These are phyloP conservation scores for Fusarium chaquense DNA, from an alignment of 2,329 filamentous ascomycete genomes.

Conservation along the genomic window DNA sequence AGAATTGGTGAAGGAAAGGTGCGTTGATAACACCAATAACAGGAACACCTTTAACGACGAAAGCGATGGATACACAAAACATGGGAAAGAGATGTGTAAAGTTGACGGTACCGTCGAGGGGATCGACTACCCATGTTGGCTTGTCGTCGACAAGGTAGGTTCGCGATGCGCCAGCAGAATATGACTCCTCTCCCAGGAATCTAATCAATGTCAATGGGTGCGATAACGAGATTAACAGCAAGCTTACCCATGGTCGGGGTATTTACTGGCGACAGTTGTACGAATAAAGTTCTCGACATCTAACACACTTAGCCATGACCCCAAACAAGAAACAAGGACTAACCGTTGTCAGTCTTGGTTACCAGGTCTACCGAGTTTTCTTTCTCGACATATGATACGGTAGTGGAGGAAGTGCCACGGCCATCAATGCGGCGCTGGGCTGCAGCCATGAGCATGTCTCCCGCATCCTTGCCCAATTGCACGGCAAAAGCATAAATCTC, in stretches of 20 bases:
- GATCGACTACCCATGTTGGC: conserved; percentile 83
- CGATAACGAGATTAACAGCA: neutral
- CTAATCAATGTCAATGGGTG: conserved; percentile 53
- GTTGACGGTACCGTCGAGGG: conserved; percentile 83
- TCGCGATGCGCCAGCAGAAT: conserved; percentile 74
- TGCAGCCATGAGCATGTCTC: conserved; percentile 73
- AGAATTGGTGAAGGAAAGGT: conserved; percentile 76
- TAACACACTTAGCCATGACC: conserved; percentile 48
- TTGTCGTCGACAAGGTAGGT: conserved; percentile 72
- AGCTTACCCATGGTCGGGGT: conserved; percentile 73
- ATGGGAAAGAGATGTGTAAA: conserved; percentile 84
- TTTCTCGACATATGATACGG: conserved; percentile 66
- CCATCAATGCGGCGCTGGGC: conserved; percentile 54
- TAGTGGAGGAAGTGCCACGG: conserved; percentile 25
- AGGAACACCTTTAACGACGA: conserved; percentile 70
- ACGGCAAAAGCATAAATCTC: conserved; percentile 78
- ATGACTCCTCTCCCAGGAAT: conserved; percentile 83
- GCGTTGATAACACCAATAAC: conserved; percentile 79
- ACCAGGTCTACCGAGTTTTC: conserved; percentile 82
- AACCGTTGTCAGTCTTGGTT: conserved; percentile 80
- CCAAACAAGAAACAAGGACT: conserved; percentile 4
- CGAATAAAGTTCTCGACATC: conserved; percentile 80
- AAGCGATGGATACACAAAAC: conserved; percentile 83
- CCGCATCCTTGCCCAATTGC: conserved; percentile 76
- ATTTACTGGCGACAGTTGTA: conserved; percentile 66